phyloP scores from a whole-genome alignment of 140 eudicot species.

The Flaveria floridana region DNA sequence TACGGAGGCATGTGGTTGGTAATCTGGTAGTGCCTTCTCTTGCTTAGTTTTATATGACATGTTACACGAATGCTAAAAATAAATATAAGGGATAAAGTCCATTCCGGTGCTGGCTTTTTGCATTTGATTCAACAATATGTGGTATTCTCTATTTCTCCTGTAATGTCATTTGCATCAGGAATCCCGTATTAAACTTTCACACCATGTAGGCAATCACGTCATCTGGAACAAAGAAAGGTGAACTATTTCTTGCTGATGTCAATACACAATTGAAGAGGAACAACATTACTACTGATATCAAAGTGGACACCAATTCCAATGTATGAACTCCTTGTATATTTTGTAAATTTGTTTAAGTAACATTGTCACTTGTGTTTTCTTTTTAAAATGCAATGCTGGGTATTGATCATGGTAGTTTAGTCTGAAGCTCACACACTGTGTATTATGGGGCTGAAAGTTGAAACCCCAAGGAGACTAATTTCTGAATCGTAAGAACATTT shows the following conservation, averaged over 20 bases:
- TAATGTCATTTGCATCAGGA: background rate
- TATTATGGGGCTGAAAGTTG: background rate
- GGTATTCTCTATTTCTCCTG: background rate
- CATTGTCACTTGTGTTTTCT: constrained; percentile 13
- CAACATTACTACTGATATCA: constrained; percentile 64
- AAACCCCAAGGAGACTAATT: background rate
- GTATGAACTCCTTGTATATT: constrained; percentile 30
- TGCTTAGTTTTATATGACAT: constrained; percentile 1
- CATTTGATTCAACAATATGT: constrained; percentile 6
- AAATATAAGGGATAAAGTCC: background rate
- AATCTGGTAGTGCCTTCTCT: background rate
- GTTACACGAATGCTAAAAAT: background rate
- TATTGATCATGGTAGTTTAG: constrained; percentile 13
- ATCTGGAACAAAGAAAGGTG: constrained; percentile 74
- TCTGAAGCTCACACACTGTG: constrained; percentile 10
- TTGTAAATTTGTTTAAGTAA: background rate
- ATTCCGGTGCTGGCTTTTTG: constrained; percentile 1
- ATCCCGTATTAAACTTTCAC: constrained; percentile 12
- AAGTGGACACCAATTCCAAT: constrained; percentile 78
- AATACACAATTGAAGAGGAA: constrained; percentile 66
- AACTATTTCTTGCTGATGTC: constrained; percentile 72
- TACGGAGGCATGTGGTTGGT: background rate
- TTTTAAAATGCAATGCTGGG: background rate
- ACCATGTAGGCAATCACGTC: constrained; percentile 71
- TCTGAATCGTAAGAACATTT: constrained; percentile 3